phyloP scores from a whole-genome alignment of 2,329 filamentous ascomycete genomes.

The Penicillium sp. region DNA sequence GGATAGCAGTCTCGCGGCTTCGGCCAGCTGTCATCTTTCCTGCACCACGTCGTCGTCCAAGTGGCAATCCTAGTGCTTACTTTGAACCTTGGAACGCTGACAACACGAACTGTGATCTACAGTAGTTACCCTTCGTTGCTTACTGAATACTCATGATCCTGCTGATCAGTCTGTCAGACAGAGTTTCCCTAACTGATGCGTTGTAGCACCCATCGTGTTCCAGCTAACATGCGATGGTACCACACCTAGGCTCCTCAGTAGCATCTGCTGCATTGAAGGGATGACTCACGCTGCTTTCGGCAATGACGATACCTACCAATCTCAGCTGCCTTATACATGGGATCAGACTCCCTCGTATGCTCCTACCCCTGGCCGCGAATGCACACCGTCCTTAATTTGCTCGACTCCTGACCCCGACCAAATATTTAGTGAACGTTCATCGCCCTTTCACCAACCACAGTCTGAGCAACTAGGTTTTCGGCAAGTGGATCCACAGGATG shows the following conservation, averaged over 20 bases:
- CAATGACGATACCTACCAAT: constrained; percentile 11
- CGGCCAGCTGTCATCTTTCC: neutral
- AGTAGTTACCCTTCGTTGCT: neutral
- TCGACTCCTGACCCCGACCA: constrained; percentile 8
- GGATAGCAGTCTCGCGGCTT: too few species aligned
- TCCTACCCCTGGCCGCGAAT: constrained; percentile 21
- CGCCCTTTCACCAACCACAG: constrained; percentile 6
- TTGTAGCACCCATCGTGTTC: neutral
- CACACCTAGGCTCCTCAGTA: constrained; percentile 8
- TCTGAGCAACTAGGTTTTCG: constrained; percentile 1
- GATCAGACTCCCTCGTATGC: constrained; percentile 20
- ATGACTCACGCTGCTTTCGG: constrained; percentile 14
- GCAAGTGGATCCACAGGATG: constrained; percentile 1
- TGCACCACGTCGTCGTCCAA: neutral
- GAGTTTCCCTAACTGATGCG: constrained; percentile 1
- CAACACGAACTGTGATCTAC: too few species aligned
- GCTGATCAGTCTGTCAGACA: constrained; percentile 7
- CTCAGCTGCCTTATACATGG: constrained; percentile 15
- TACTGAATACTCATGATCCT: constrained; percentile 8
- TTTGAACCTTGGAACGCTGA: neutral
- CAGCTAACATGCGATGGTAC: constrained; percentile 9
- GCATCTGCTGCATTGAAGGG: constrained; percentile 15
- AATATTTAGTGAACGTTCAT: constrained; percentile 9
- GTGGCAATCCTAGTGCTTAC: neutral
- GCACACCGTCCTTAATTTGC: constrained; percentile 19